Conservation (phyloP, 1,284 basidiomycete species). For the Bjerkandera adusta region DNA sequence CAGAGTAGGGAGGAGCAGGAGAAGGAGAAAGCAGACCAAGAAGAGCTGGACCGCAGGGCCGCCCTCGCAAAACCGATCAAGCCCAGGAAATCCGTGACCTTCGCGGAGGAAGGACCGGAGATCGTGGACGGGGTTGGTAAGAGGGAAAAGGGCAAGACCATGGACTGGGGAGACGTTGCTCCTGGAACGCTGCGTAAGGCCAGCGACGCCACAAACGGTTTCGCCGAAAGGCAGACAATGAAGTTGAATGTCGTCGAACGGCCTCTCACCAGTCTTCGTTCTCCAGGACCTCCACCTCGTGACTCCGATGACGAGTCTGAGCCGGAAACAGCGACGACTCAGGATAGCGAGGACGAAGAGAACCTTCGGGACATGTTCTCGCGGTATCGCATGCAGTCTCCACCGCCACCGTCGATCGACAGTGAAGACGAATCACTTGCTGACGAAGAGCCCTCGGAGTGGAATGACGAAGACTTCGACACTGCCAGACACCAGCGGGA, state of each 20-base stretch:
- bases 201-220: slow-evolving; percentile 35
- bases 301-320: slow-evolving; percentile 53
- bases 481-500: slow-evolving; percentile 67
- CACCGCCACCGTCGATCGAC: slow-evolving; percentile 13
- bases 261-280: slow-evolving; percentile 29
- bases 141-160: slow-evolving; percentile 15
- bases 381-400: slow-evolving; percentile 19
- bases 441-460: slow-evolving; percentile 33
- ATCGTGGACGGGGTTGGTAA: slow-evolving; percentile 20
- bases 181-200: slow-evolving; percentile 44
- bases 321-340: slow-evolving; percentile 22
- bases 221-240: slow-evolving; percentile 50
- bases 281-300: slow-evolving; percentile 23
- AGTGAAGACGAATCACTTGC: slow-evolving; percentile 28
- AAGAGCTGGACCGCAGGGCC: slow-evolving; percentile 27
- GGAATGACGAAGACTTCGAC: slow-evolving; percentile 56
- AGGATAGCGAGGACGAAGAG: slow-evolving; percentile 12
- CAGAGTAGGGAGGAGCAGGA: slow-evolving; percentile 41
- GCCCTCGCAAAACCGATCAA: slow-evolving; percentile 24
- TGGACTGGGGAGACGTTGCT: slow-evolving; percentile 55
- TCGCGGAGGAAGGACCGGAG: slow-evolving; percentile 43
- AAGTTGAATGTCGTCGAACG: slow-evolving; percentile 70
- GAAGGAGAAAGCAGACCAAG: slow-evolving; percentile 29
- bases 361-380: slow-evolving; percentile 1
- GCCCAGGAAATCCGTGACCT: slow-evolving; percentile 63